These are phyloP conservation scores for Rutstroemia sydowiana DNA, from an alignment of 2,329 filamentous ascomycete genomes.

Conservation along the genomic window DNA sequence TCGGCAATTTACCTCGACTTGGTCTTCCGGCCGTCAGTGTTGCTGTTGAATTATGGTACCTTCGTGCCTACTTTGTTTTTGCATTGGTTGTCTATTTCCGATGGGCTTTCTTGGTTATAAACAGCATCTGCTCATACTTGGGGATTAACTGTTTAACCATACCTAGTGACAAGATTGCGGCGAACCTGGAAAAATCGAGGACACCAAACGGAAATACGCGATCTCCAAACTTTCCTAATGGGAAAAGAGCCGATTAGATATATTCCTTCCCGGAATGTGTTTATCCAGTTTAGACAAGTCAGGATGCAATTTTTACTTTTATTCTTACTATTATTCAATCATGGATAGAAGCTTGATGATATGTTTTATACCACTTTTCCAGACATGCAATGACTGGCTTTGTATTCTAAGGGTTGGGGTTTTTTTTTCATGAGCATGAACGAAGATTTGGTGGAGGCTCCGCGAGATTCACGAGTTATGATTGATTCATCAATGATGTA, in stretches of 20 bases:
- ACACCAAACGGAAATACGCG: constrained; percentile 17
- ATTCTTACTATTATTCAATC: no score
- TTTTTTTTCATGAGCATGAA: no score
- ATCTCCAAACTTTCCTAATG: constrained; percentile 16
- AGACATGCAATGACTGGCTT: no score
- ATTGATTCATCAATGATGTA: no score
- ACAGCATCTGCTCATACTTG: constrained; percentile 82
- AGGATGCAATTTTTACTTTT: no score
- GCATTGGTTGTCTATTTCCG: constrained; percentile 79
- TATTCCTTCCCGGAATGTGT: no score
- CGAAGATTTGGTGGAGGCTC: no score
- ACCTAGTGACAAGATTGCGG: constrained; percentile 43
- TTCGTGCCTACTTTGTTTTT: constrained; percentile 78
- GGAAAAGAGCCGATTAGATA: constrained; percentile 24
- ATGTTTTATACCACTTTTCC: no score
- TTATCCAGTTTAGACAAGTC: no score
- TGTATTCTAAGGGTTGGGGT: no score
- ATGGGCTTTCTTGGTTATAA: constrained; percentile 88
- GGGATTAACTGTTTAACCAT: constrained; percentile 96
- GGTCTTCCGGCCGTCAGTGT: constrained; percentile 62
- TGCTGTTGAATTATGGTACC: constrained; percentile 66
- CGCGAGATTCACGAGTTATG: no score
- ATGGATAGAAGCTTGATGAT: no score
- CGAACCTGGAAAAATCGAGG: constrained; percentile 23
- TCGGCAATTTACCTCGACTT: constrained; percentile 75